Evolutionary conservation across 768 basidiomycete genomes (phyloP).

Genomic region (Lactarius sp.): DNA sequence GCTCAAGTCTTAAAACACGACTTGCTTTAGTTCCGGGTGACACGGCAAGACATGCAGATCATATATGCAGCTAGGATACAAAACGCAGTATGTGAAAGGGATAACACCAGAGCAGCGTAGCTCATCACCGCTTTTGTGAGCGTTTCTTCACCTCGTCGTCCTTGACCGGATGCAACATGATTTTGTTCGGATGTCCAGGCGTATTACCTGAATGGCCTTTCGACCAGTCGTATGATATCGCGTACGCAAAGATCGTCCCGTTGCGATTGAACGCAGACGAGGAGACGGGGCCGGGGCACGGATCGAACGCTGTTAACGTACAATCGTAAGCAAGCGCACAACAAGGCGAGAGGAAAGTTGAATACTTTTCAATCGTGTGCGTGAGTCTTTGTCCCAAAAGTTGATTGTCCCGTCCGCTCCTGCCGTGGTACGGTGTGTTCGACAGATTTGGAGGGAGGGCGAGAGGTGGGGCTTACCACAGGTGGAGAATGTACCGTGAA

Average conservation of each 20-base stretch:
- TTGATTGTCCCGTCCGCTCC: conserved; percentile 84
- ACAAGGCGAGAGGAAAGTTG: conserved; percentile 6
- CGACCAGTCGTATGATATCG: conserved; percentile 91
- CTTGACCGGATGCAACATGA: conserved; percentile 81
- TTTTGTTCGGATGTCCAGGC: conserved; percentile 63
- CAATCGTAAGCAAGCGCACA: neutral
- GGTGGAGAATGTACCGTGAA: conserved; percentile 48
- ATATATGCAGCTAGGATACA: neutral
- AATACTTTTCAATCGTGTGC: conserved; percentile 86
- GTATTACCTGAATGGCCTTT: conserved; percentile 88
- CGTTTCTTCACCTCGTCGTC: conserved; percentile 82
- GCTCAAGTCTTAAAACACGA: neutral
- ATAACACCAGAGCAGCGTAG: neutral
- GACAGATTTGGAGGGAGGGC: too few relatives aligned
- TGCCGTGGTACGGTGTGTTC: conserved; percentile 27
- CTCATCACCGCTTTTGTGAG: conserved; percentile 33
- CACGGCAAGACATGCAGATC: neutral
- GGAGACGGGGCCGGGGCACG: conserved; percentile 69
- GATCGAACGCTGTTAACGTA: conserved; percentile 58
- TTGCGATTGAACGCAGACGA: conserved; percentile 82
- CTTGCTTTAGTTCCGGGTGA: too few relatives aligned
- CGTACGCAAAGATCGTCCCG: conserved; percentile 87
- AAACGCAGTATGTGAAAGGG: neutral
- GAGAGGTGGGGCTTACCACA: conserved; percentile 29
- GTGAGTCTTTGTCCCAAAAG: conserved; percentile 93